These are phyloP conservation scores for Pichia sp. DNA, from an alignment of 1,139 yeast genomes.

Conservation along the genomic window DNA sequence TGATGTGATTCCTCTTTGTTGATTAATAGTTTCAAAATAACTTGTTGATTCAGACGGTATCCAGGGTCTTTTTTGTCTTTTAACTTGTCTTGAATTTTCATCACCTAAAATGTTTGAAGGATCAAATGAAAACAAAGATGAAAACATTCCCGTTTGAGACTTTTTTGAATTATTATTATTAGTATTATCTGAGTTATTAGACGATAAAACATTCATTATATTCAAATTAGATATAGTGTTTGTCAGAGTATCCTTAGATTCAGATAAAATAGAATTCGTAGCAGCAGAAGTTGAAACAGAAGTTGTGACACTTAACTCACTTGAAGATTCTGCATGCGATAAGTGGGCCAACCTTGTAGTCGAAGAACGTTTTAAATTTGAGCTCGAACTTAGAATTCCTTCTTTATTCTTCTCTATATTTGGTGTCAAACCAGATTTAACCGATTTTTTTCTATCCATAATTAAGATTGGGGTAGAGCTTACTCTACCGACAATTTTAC, in stretches of 20 bases:
- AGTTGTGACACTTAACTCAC: conserved; percentile 36
- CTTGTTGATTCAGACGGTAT: conserved; percentile 26
- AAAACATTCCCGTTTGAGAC: conserved; percentile 11
- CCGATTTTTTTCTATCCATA: conserved; percentile 80
- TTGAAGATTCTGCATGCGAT: conserved; percentile 45
- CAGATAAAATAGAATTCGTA: conserved; percentile 1
- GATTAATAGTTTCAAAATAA: conserved; percentile 24
- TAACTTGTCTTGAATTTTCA: conserved; percentile 24
- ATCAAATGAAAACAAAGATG: conserved; percentile 14
- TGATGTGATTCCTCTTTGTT: conserved; percentile 19
- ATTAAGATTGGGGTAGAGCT: conserved; percentile 74
- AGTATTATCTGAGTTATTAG: neutral
- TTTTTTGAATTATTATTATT: neutral
- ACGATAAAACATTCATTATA: conserved; percentile 4
- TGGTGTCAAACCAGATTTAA: conserved; percentile 3
- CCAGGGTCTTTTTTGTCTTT: conserved; percentile 36
- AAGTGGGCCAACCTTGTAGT: neutral
- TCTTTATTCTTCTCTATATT: neutral
- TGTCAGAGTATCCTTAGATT: neutral
- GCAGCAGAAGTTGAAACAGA: conserved; percentile 13
- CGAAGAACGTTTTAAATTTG: neutral
- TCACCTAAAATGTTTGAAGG: conserved; percentile 15
- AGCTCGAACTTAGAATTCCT: neutral
- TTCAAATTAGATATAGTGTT: neutral
- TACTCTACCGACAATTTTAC: conserved; percentile 64